Evolutionary conservation across 371 early-diverging fungal species (phyloP).

Genomic region (Mortierella sp.): DNA sequence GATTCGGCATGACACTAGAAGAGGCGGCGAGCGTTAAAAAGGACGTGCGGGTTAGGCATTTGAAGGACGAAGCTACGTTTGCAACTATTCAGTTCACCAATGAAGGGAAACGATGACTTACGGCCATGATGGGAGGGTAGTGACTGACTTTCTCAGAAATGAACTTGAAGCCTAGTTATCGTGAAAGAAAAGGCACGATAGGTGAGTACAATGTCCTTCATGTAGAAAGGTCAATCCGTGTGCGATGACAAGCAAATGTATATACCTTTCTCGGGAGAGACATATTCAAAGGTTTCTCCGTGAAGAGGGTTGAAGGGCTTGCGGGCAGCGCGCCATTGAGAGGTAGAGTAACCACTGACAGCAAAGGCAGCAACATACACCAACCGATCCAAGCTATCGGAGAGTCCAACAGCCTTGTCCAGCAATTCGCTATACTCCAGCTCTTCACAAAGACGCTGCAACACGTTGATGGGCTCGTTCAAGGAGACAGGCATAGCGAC

Average conservation of each 20-base stretch:
- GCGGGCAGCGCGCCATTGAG: conserved; percentile 84
- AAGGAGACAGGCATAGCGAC: conserved; percentile 95
- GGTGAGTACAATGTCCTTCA: not conserved
- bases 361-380: conserved; percentile 87
- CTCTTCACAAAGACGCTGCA: conserved; percentile 94
- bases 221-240: too few species aligned
- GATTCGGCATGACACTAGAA: conserved; percentile 80
- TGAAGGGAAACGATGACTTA: conserved; percentile 35
- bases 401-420: conserved; percentile 77
- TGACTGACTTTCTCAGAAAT: conserved; percentile 92
- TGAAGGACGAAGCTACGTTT: not conserved
- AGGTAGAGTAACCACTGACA: conserved; percentile 85
- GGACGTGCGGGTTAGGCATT: not conserved
- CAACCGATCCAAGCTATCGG: conserved; percentile 82
- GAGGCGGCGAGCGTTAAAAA: not conserved
- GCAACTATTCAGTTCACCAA: not conserved
- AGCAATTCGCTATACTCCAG: conserved; percentile 89
- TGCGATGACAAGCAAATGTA: not conserved
- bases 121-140: conserved; percentile 87
- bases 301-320: conserved; percentile 98
- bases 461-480: conserved; percentile 94
- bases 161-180: conserved; percentile 73
- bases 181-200: not conserved
- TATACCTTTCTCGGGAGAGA: conserved; percentile 76
- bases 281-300: conserved; percentile 93